phyloP scores from a whole-genome alignment of 768 basidiomycete species.

The Suillus occidentalis region DNA sequence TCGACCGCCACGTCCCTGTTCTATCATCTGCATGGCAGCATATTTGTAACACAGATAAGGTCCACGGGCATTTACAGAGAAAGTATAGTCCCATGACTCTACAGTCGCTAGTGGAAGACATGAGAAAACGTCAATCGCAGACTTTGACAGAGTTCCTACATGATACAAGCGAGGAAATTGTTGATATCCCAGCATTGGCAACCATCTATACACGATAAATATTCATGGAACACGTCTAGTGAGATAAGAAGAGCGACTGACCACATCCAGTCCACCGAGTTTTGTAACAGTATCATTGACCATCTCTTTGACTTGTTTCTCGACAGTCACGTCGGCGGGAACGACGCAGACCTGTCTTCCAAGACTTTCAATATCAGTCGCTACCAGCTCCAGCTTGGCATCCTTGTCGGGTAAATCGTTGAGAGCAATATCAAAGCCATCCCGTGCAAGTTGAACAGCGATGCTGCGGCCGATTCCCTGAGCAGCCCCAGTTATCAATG shows the following conservation, averaged over 20 bases:
- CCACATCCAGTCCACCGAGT: conserved; percentile 15
- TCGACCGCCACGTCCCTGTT: conserved; percentile 38
- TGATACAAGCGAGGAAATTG: conserved; percentile 2
- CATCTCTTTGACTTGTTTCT: conserved; percentile 16
- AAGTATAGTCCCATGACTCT: conserved; percentile 41
- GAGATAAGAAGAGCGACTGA: conserved; percentile 10
- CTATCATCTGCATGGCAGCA: conserved; percentile 39
- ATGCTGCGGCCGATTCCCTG: conserved; percentile 26
- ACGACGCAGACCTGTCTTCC: background rate
- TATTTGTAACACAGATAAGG: conserved; percentile 49
- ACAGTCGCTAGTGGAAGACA: conserved; percentile 27
- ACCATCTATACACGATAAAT: conserved; percentile 20
- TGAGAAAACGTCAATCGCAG: background rate
- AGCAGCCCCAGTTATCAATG: conserved; percentile 22
- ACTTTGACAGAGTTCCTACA: conserved; percentile 7
- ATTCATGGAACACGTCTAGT: background rate
- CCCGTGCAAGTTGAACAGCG: conserved; percentile 26
- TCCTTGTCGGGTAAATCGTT: conserved; percentile 5
- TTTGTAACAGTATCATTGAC: conserved; percentile 8
- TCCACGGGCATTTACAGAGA: conserved; percentile 56
- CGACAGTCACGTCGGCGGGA: conserved; percentile 8
- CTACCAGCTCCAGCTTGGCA: conserved; percentile 9
- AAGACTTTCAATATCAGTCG: background rate
- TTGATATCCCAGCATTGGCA: conserved; percentile 24
- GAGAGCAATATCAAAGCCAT: conserved; percentile 25